Evolutionary conservation across 179 eudicot species (phyloP).

Genomic region (Sideroxylon spinosum): DNA sequence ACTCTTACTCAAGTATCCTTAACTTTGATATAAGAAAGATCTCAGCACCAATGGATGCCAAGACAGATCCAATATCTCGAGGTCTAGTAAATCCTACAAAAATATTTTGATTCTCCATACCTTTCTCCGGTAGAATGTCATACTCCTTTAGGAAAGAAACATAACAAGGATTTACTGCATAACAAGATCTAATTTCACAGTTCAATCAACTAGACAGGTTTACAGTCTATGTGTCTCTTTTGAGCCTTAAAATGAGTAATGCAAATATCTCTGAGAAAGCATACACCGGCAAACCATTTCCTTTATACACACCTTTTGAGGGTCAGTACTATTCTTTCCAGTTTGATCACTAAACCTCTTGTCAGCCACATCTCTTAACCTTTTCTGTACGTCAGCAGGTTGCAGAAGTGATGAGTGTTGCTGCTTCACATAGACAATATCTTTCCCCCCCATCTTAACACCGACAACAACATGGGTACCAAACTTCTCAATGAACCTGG

Average conservation of each 20-base stretch:
- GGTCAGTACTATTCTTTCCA: slow-evolving; percentile 31
- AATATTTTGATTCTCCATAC: neutral
- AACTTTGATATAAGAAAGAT: neutral
- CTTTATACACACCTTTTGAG: slow-evolving; percentile 34
- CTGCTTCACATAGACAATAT: slow-evolving; percentile 46
- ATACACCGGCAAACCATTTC: slow-evolving; percentile 37
- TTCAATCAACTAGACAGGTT: neutral
- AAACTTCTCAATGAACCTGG: slow-evolving; percentile 48
- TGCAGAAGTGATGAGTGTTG: slow-evolving; percentile 43
- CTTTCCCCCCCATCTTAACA: slow-evolving; percentile 53
- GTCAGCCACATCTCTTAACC: slow-evolving; percentile 42
- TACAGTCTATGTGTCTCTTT: neutral
- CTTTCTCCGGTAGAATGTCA: neutral
- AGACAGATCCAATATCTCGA: neutral
- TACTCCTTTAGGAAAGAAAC: neutral
- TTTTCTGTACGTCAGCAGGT: slow-evolving; percentile 41
- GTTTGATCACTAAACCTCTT: slow-evolving; percentile 35
- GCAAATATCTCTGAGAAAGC: neutral
- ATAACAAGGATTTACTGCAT: neutral
- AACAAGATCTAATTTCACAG: neutral
- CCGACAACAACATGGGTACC: slow-evolving; percentile 54
- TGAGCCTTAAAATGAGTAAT: slow-evolving; percentile 6
- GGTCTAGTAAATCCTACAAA: neutral
- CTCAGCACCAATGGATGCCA: neutral
- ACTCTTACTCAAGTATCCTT: neutral